Evolutionary conservation across 208 protist genomes (phyloP), one percentile per base, ranked within the genome.

Genomic region (Trypanosoma lewisi): DNA sequence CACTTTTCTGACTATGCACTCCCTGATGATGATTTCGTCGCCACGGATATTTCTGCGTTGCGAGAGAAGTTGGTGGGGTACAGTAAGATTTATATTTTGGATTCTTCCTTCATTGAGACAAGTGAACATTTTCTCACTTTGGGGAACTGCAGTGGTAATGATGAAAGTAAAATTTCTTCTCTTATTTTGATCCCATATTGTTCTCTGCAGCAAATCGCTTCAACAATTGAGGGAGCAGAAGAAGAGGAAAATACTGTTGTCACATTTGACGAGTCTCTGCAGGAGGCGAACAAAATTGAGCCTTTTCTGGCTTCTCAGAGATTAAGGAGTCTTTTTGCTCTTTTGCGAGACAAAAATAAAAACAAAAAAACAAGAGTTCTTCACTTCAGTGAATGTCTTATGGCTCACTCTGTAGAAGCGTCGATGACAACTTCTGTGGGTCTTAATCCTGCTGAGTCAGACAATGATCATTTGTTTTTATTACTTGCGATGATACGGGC

Each of bases 41-140:
- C 78, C 2, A 84, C 82, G 31, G 77, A 83, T 69, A 48, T 75
- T 25, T 58, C 25, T 31, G 47, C 68, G 30, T 63, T 95, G 8
- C 62, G 66, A 27, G n/a, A n/a, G 8, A 67, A 71, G 14, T 56
- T 77, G 2, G 36, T 82, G 16, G 65, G 70, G 4, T 86, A 76
- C 60, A 54, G 66, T 30, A 56, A 36, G 6, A 67, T 93, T n/a
- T 91, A 81, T 64, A 51, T 95, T 23, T 66, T 95, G 17, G 89
- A 95, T 70, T 69, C 82, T 33, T 95, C 89, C 8, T 95, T 93
- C 71, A 70, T 95, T 11, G 89, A 95, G 56, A 87, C 77, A 23
- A 82, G 80, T 25, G 83, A 92, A 56, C 37, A 69, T 9, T 95
- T 92, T 64, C 57, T 91, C 33, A 63, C 39, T 11, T n/a, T 94